Base-by-base conservation (phyloP, 208 protist genomes). In the Crithidia sp. region DNA sequence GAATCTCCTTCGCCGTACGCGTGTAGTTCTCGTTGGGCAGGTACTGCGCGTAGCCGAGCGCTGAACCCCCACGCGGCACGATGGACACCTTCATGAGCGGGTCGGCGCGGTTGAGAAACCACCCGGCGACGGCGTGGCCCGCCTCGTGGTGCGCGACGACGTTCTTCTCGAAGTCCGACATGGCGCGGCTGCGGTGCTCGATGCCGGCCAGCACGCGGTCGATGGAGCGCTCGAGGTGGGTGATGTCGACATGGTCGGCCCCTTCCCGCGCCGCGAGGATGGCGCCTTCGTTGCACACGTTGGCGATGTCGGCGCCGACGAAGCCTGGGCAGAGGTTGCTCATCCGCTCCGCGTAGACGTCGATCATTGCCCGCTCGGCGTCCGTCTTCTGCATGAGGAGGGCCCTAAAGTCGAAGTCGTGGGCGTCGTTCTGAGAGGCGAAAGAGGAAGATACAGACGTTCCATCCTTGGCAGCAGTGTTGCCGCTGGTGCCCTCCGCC, bases 61-160 rank as follows among this genome's bases (percentile, higher is more conserved):
- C 97, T 14, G 86, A 97, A 39, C 82, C 76, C 7, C 98, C 97
- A 53, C 98, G 85, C 16, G 98, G 98, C 45, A 99, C 93, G 56
- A 99, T 99, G 7, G 97, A 98, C 36, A 99, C 97, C 76, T 99
- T 99, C 67, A 99, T 93, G 36, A 99, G 84, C 49, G 98, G 98
- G 61, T 99, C 91, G 0, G 97, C 91, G 67, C 98, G 88, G 78
- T 99, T 89, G 5, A 99, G 90, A 85, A 98, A 99, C 98, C 98
- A 99, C 17, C 97, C 96, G 36, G 81, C 91, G 9, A 99, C 89
- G 37, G 98, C 98, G 79, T 99, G 98, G 4, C 98, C 99, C 7
- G 99, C 98, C 87, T 99, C 98, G 86, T 99, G 99, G 81, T 99
- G 98, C 13, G 98, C 98, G 7, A 99, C 96, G 8, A 95, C 89